Percentiles rank a stretch among this genome's conserved stretches.
These are phyloP conservation scores for Cyberlindnera misumaiensis DNA, from an alignment of 805 yeast genomes.

Conservation along the genomic window DNA sequence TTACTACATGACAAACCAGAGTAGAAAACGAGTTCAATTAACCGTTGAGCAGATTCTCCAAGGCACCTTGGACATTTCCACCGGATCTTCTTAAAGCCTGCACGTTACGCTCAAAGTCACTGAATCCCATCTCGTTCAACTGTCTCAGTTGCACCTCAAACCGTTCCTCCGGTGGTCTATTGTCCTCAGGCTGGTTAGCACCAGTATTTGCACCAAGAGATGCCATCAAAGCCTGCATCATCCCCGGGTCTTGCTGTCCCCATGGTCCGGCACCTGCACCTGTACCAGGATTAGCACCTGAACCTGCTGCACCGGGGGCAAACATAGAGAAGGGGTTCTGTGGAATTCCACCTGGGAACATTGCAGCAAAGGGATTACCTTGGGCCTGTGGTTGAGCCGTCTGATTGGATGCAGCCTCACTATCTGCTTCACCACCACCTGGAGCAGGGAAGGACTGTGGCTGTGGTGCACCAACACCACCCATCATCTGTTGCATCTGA, in stretches of 20 bases:
- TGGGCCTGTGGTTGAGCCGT: constrained; percentile 11
- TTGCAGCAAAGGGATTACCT: constrained; percentile 46
- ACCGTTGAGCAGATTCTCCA: constrained; percentile 75
- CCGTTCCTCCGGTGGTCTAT: constrained; percentile 74
- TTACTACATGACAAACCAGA: too few relatives aligned
- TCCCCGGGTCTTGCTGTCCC: constrained; percentile 33
- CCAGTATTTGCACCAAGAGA: constrained; percentile 28
- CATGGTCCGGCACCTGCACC: constrained; percentile 3
- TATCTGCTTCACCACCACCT: constrained; percentile 28
- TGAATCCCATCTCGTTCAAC: constrained; percentile 79
- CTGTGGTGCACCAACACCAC: constrained; percentile 19
- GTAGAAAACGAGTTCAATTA: background rate
- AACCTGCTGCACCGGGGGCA: constrained; percentile 11
- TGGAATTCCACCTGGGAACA: constrained; percentile 29
- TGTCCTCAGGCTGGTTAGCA: constrained; percentile 33
- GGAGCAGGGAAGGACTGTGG: constrained; percentile 44
- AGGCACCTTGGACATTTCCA: constrained; percentile 95
- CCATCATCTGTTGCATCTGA: constrained; percentile 54
- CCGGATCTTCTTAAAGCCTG: constrained; percentile 92
- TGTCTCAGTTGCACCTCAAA: constrained; percentile 68
- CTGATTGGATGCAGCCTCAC: constrained; percentile 20
- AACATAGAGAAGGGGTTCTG: constrained; percentile 38
- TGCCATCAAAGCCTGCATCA: constrained; percentile 35
- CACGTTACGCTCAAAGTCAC: constrained; percentile 87
- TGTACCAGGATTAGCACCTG: constrained; percentile 1